Evolutionary conservation across 306 rosid genomes (phyloP).

Genomic region (Vigna nakashimae): DNA sequence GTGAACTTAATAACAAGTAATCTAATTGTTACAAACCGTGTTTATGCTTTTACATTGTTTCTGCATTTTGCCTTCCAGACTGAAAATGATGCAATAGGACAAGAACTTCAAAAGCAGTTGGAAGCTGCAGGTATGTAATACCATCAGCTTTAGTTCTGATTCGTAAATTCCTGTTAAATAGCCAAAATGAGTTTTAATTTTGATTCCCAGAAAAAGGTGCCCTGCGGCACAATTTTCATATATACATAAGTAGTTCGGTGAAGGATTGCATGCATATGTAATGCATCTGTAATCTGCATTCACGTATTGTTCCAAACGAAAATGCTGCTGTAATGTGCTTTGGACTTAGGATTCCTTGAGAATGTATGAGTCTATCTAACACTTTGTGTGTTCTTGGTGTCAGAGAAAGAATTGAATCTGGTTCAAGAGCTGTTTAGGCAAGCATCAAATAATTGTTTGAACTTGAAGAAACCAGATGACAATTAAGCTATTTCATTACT

Average conservation of each 20-base stretch:
- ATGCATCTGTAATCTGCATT: too few species aligned
- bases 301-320: too few species aligned
- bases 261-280: not conserved
- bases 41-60: constrained; percentile 19
- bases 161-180: constrained; percentile 2
- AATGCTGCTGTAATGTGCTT: not conserved
- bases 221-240: not conserved
- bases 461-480: too few species aligned
- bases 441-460: too few species aligned
- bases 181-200: constrained; percentile 10
- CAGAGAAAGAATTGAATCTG: too few species aligned
- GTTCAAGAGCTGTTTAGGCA: too few species aligned
- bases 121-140: constrained; percentile 79
- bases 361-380: constrained; percentile 13
- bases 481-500: too few species aligned
- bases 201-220: constrained; percentile 9
- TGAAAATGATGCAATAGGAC: constrained; percentile 81
- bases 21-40: not conserved
- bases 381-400: not conserved
- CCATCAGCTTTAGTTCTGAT: not conserved
- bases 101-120: constrained; percentile 88
- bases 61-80: constrained; percentile 57
- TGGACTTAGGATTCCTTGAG: not conserved
- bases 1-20: not conserved
- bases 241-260: not conserved